These are phyloP conservation scores for Massarina eburnea DNA, from an alignment of 2,329 filamentous ascomycete genomes.

Conservation along the genomic window DNA sequence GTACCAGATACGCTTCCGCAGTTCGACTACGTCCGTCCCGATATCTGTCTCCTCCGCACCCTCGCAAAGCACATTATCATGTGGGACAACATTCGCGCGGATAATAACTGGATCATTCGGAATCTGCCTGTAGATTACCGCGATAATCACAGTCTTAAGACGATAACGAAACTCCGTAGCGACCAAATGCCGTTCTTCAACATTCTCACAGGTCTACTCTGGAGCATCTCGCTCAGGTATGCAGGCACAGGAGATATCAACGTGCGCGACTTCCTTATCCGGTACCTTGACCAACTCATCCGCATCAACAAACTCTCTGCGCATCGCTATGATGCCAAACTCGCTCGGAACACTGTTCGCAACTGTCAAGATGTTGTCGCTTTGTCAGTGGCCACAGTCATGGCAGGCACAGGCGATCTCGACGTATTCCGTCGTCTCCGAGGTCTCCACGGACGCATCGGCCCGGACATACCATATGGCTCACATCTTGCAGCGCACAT, in stretches of 20 bases:
- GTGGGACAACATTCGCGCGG: slow-evolving; percentile 80
- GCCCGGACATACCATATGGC: slow-evolving; percentile 83
- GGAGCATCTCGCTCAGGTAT: slow-evolving; percentile 56
- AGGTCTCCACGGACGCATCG: slow-evolving; percentile 82
- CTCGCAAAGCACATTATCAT: slow-evolving; percentile 88
- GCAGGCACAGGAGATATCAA: slow-evolving; percentile 57
- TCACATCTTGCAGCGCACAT: slow-evolving; percentile 92
- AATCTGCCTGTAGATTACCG: slow-evolving; percentile 74
- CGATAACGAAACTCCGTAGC: slow-evolving; percentile 67
- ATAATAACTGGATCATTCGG: slow-evolving; percentile 71
- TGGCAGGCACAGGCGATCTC: slow-evolving; percentile 94
- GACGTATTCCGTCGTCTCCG: slow-evolving; percentile 81
- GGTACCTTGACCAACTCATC: slow-evolving; percentile 85
- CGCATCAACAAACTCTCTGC: slow-evolving; percentile 68
- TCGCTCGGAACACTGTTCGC: slow-evolving; percentile 78
- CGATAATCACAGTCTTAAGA: slow-evolving; percentile 60
- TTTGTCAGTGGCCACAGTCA: slow-evolving; percentile 80
- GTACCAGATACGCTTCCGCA: slow-evolving; percentile 87
- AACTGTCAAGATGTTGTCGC: slow-evolving; percentile 91
- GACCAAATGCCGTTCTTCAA: slow-evolving; percentile 91
- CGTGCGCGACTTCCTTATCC: slow-evolving; percentile 79
- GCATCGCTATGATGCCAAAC: slow-evolving; percentile 75
- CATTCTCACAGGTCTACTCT: slow-evolving; percentile 85
- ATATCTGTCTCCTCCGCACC: slow-evolving; percentile 87
- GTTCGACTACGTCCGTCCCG: slow-evolving; percentile 93